A percentile compares a stretch with the other conserved stretches of the same genome.
Conservation (phyloP, 805 yeast species). For the Candida suzukii region DNA sequence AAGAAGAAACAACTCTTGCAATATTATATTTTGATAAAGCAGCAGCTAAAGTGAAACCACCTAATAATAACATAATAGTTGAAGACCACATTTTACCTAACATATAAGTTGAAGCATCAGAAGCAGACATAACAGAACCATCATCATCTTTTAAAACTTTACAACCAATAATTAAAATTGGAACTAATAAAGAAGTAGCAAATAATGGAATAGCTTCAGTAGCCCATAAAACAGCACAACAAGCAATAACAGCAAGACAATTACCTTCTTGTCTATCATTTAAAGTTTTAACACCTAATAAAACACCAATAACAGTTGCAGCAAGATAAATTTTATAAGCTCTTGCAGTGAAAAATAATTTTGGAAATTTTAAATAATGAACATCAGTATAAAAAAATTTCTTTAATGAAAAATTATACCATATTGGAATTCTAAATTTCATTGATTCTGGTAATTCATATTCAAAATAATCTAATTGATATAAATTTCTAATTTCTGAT, state of each 20-base stretch:
- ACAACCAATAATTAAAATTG: constrained; percentile 39
- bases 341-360: constrained; percentile 38
- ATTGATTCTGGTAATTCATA: constrained; percentile 25
- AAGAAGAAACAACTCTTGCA: constrained; percentile 42
- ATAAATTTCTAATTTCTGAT: constrained; percentile 21
- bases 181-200: constrained; percentile 42
- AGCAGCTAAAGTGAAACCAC: constrained; percentile 51
- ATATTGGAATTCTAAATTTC: constrained; percentile 14
- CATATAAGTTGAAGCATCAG: constrained; percentile 36
- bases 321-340: constrained; percentile 42
- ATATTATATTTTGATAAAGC: constrained; percentile 47
- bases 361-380: constrained; percentile 35
- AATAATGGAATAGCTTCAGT: constrained; percentile 44
- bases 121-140: constrained; percentile 36
- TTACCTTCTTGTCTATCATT: constrained; percentile 55
- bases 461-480: constrained; percentile 25
- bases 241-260: constrained; percentile 59
- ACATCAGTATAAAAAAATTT: constrained; percentile 8
- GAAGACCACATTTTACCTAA: constrained; percentile 47
- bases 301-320: constrained; percentile 43
- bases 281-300: constrained; percentile 53
- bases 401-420: constrained; percentile 8
- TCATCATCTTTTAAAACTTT: constrained; percentile 42
- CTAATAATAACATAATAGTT: constrained; percentile 41
- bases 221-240: constrained; percentile 47